These are phyloP conservation scores for Pichia heedii DNA, from an alignment of 805 yeast genomes.

Conservation along the genomic window DNA sequence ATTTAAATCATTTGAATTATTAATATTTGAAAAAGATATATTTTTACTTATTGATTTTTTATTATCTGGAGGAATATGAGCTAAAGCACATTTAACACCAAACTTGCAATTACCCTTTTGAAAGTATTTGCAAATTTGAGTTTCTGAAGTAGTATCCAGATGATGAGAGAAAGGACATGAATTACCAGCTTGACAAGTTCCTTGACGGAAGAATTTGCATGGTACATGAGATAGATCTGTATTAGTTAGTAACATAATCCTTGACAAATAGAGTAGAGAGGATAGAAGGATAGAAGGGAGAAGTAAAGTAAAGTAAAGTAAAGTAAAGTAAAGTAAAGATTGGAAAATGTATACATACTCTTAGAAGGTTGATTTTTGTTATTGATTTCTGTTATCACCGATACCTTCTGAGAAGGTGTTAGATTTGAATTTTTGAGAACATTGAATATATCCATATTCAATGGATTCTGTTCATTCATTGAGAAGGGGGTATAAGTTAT, in stretches of 20 bases:
- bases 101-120: conserved; percentile 96
- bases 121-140: conserved; percentile 80
- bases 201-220: conserved; percentile 87
- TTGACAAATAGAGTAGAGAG: not conserved
- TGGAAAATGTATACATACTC: conserved; percentile 11
- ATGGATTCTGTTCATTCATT: conserved; percentile 44
- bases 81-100: conserved; percentile 89
- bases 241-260: not conserved
- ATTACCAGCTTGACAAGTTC: conserved; percentile 89
- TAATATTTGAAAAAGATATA: conserved; percentile 14
- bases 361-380: conserved; percentile 20
- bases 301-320: not conserved
- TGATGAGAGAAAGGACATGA: conserved; percentile 89
- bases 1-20: conserved; percentile 6
- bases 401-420: conserved; percentile 16
- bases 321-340: not conserved
- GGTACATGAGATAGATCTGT: conserved; percentile 86
- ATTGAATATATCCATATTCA: conserved; percentile 12
- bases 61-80: conserved; percentile 85
- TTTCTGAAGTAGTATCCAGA: conserved; percentile 43
- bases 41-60: conserved; percentile 57
- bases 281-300: too few species aligned
- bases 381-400: conserved; percentile 16
- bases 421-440: conserved; percentile 15
- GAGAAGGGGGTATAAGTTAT: conserved; percentile 7